phyloP scores from a whole-genome alignment of 495 filamentous ascomycete species.

The Xanthoparmelia taractica region DNA sequence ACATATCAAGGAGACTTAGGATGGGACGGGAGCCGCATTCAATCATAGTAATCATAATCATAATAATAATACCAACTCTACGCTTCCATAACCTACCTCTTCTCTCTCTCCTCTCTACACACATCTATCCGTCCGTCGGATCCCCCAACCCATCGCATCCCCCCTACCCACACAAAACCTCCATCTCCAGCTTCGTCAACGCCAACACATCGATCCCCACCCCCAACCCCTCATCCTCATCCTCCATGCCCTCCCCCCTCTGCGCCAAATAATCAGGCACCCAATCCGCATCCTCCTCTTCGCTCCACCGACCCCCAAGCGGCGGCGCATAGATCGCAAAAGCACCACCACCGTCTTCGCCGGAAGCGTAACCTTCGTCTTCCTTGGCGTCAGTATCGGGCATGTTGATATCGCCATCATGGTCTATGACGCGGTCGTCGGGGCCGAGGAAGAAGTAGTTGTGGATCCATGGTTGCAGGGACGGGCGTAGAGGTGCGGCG shows the following conservation, averaged over 20 bases:
- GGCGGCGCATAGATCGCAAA: slow-evolving; percentile 19
- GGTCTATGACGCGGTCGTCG: slow-evolving; percentile 6
- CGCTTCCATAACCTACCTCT: too few relatives aligned
- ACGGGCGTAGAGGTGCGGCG: background rate
- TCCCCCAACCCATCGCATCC: too few relatives aligned
- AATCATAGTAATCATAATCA: background rate
- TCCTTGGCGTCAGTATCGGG: background rate
- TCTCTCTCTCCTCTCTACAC: background rate
- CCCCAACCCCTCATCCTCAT: slow-evolving; percentile 10
- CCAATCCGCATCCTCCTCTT: slow-evolving; percentile 16
- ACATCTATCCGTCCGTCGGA: background rate
- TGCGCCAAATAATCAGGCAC: slow-evolving; percentile 17
- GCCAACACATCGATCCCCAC: slow-evolving; percentile 8
- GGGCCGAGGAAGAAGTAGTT: background rate
- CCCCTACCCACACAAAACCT: slow-evolving; percentile 8
- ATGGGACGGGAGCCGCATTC: too few relatives aligned
- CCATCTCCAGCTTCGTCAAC: slow-evolving; percentile 19
- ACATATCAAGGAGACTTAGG: too few relatives aligned
- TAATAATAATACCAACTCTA: background rate
- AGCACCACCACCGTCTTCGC: slow-evolving; percentile 6
- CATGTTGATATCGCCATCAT: slow-evolving; percentile 4
- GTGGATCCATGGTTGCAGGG: background rate
- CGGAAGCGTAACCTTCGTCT: slow-evolving; percentile 19
- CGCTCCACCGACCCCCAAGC: slow-evolving; percentile 15
- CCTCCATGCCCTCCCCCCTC: slow-evolving; percentile 8